Evolutionary conservation across 495 filamentous ascomycete species (phyloP).

Genomic region (Bacidia gigantensis): DNA sequence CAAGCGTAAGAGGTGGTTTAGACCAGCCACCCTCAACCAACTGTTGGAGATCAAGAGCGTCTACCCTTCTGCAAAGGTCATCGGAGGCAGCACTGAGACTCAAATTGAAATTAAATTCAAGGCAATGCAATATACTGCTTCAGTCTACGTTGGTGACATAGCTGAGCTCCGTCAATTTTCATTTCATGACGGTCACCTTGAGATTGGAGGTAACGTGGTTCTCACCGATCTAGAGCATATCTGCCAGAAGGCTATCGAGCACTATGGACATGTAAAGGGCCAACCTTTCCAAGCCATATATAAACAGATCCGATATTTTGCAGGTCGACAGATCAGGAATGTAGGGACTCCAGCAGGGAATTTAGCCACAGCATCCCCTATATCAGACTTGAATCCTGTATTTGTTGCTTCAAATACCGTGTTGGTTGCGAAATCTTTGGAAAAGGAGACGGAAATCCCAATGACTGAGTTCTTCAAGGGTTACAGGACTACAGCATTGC

Average conservation of each 20-base stretch:
- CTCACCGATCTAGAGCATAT: constrained; percentile 44
- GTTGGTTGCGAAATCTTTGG: constrained; percentile 60
- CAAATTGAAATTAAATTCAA: constrained; percentile 99
- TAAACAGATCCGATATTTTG: constrained; percentile 63
- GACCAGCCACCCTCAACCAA: constrained; percentile 76
- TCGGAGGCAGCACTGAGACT: constrained; percentile 91
- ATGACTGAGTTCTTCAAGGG: constrained; percentile 90
- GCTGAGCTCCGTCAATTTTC: constrained; percentile 67
- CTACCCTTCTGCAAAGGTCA: constrained; percentile 80
- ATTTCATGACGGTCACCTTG: constrained; percentile 65
- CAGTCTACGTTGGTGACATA: constrained; percentile 89
- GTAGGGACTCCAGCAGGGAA: constrained; percentile 95
- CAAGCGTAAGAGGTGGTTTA: constrained; percentile 87
- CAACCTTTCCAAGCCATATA: constrained; percentile 45
- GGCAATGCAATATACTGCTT: constrained; percentile 74
- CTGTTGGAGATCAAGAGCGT: constrained; percentile 79
- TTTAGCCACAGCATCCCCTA: constrained; percentile 86
- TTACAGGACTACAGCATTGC: constrained; percentile 74
- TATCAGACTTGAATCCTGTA: constrained; percentile 91
- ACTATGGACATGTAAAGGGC: constrained; percentile 56
- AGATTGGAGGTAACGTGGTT: constrained; percentile 83
- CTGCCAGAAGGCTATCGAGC: constrained; percentile 60
- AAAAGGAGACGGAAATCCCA: constrained; percentile 62
- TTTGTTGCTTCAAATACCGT: constrained; percentile 77
- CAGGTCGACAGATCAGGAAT: constrained; percentile 89